Base-by-base conservation (phyloP, 2,329 filamentous ascomycete species). In the Colletotrichum sp. region DNA sequence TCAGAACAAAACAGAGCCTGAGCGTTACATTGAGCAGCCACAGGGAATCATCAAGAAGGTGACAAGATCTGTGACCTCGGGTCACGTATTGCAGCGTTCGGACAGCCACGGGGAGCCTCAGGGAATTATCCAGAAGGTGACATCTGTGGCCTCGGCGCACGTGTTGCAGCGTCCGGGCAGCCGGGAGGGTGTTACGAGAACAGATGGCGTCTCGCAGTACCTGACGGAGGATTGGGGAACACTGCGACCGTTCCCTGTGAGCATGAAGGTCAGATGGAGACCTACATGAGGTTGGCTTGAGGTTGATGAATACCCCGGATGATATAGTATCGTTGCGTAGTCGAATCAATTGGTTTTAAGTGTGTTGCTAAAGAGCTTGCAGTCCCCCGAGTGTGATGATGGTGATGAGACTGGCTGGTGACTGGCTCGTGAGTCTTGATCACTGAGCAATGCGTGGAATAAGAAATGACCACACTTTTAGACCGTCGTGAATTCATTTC, bases 41-140 rank as follows among this genome's bases (percentile, higher is more conserved):
- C 92, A 94, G 83, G 94, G 94, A 0, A 85, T 92, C 80, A 82
- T 95, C 78, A 94, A 94, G 87, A 93, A 91, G 85, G 87, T 95
- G 3, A 84, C 86, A 43, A 43, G 38, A 43, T 18, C 38, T 18
- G 38, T 43, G 18, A n/a, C 16, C 38, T 43, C 38, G 18, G 38
- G 38, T 18, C 9, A 43, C 18, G 38, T 43, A 8, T 9, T 43
- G 38, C 38, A 43, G 38, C 38, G 38, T 43, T 43, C 38, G 38
- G 9, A 10, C 38, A 43, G 16, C 18, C 38, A 43, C 5, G 28
- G 8, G 16, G 24, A 0, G 94, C 84, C 89, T 1, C 92, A 94
- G 83, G 94, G 94, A 0, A 85, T 92, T 80, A 82, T 95, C 78
- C 94, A 94, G 87, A 93, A 91, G 85, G 87, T 95, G 3, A 84